A percentile compares a stretch with the other conserved stretches of the same genome.
These are phyloP conservation scores for Paradendryphiella salina DNA, from an alignment of 2,329 filamentous ascomycete species.

Conservation along the genomic window DNA sequence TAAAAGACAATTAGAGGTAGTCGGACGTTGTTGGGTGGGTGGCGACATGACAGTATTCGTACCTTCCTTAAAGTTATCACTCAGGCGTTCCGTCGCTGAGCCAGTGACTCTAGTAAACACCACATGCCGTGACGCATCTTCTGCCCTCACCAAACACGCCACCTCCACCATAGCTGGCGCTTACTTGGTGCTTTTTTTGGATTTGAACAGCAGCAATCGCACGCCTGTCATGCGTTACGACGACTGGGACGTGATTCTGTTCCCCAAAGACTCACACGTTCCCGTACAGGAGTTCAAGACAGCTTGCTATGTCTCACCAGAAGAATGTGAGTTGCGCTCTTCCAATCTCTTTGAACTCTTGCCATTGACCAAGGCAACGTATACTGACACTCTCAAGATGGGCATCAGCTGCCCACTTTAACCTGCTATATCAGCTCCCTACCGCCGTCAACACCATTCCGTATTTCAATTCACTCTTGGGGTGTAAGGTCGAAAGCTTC, in stretches of 20 bases:
- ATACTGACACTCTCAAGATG: constrained; percentile 26
- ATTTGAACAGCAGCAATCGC: constrained; percentile 18
- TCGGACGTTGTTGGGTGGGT: background rate
- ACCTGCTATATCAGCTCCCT: constrained; percentile 38
- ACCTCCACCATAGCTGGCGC: constrained; percentile 8
- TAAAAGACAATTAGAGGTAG: background rate
- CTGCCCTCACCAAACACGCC: constrained; percentile 7
- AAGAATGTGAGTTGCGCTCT: constrained; percentile 38
- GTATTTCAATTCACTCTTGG: constrained; percentile 46
- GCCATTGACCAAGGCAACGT: background rate
- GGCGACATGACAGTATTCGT: constrained; percentile 11
- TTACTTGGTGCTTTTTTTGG: constrained; percentile 26
- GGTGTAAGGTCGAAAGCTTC: constrained; percentile 29
- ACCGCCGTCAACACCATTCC: constrained; percentile 35
- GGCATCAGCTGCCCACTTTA: constrained; percentile 34
- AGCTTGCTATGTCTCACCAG: constrained; percentile 68
- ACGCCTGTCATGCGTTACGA: constrained; percentile 72
- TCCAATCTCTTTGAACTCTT: background rate
- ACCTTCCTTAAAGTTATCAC: constrained; percentile 4
- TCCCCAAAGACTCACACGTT: constrained; percentile 66
- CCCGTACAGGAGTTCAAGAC: constrained; percentile 84
- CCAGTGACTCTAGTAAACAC: constrained; percentile 3
- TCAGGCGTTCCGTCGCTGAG: background rate
- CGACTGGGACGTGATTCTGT: constrained; percentile 84
- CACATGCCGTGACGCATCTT: background rate